Evolutionary conservation across 345 rosid species (phyloP).

Genomic region (Brassica rapa): DNA sequence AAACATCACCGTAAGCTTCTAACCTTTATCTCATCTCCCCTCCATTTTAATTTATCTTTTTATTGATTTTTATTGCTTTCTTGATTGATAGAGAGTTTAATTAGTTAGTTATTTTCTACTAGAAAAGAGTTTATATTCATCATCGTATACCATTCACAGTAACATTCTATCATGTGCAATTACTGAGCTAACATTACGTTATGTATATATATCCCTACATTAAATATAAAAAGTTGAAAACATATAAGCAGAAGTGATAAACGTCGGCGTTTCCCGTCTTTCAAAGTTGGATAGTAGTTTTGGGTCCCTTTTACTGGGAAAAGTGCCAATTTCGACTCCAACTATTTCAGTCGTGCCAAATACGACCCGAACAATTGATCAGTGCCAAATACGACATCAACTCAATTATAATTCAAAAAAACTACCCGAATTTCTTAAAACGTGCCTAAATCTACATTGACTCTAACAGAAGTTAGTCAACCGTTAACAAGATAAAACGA

Average conservation of each 20-base stretch:
- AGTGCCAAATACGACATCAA: too few relatives aligned
- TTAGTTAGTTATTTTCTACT: neutral
- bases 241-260: slow-evolving; percentile 9
- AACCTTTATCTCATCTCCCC: neutral
- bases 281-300: slow-evolving; percentile 31
- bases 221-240: slow-evolving; percentile 8
- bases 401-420: too few relatives aligned
- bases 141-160: slow-evolving; percentile 21
- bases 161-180: slow-evolving; percentile 27
- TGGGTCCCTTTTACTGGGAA: slow-evolving; percentile 6
- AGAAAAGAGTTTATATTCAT: neutral
- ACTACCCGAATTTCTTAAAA: too few relatives aligned
- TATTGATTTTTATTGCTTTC: neutral
- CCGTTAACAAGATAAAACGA: too few relatives aligned
- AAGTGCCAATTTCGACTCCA: too few relatives aligned
- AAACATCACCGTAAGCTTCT: slow-evolving; percentile 31
- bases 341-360: too few relatives aligned
- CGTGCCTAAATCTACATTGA: too few relatives aligned
- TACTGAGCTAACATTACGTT: slow-evolving; percentile 28
- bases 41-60: neutral
- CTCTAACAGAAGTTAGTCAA: too few relatives aligned
- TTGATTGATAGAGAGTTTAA: neutral
- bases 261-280: slow-evolving; percentile 16
- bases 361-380: too few relatives aligned
- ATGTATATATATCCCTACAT: slow-evolving; percentile 23